Base-by-base conservation (phyloP, 306 rosid genomes). In the Aeschynomene evenia region DNA sequence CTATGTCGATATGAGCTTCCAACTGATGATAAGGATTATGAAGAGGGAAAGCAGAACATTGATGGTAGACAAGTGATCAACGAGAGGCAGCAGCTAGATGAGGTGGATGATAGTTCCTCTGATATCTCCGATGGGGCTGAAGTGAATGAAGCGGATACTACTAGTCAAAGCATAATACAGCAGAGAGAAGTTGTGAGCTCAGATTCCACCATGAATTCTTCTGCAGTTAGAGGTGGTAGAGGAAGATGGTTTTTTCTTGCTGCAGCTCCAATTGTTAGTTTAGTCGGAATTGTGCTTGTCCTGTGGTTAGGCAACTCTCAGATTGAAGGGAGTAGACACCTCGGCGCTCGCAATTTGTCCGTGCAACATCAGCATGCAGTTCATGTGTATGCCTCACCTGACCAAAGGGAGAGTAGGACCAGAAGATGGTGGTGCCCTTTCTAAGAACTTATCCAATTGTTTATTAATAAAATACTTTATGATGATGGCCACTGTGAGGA, bases 1-100 rank as follows among this genome's bases (percentile, higher is more conserved):
- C 93, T 91, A 69, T 91, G 96, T 74, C 94, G 99, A 10, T 87
- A 77, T 9, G 97, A 95, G 83, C 95, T 91, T 56, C 99, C 99
- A 64, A 95, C 97, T 0, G 96, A 95, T 67, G 99, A 95, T 74
- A 89, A 64, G 63, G 95, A 89, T 34, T 95, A 95, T 26, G 99
- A 91, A 72, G 90, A 89, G 62, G 84, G 91, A 69, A 94, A 89
- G 73, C 82, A 24, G 68, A 84, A 74, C 59, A 46, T 15, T 13
- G 65, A 34, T 53, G 61, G 68, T 79, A 60, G 81, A 62, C 72
- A 66, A 52, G 83, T 63, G 63, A 81, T 67, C 80, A 81, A 49
- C 59, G 78, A 71, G 43, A 57, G 72, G 49, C 83, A 63, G 76
- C 84, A 20, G 74, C 81, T 20, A 54, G 78, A 77, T 71, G 80